A percentile compares a stretch with the other conserved stretches of the same genome.
These are phyloP conservation scores for Geum urbanum DNA, from an alignment of 306 rosid species.

Conservation along the genomic window DNA sequence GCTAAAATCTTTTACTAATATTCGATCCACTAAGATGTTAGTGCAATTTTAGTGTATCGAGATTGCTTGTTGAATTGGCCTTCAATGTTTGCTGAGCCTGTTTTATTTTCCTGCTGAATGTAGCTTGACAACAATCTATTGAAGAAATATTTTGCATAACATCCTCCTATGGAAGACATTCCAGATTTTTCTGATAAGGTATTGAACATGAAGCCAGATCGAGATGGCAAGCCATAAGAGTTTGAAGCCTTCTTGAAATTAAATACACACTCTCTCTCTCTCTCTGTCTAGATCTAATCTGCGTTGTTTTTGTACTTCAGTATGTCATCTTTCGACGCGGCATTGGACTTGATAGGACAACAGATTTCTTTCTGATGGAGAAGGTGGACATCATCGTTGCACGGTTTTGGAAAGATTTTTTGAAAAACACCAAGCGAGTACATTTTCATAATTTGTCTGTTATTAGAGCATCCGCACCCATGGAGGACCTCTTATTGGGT, in stretches of 20 bases:
- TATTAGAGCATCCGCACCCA: too few species aligned
- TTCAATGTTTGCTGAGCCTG: constrained; percentile 25
- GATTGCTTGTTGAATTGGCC: background rate
- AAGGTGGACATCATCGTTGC: constrained; percentile 85
- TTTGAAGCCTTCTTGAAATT: background rate
- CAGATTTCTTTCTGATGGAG: constrained; percentile 85
- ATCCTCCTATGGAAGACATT: constrained; percentile 49
- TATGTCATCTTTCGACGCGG: constrained; percentile 88
- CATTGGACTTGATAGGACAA: constrained; percentile 75
- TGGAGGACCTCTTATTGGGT: too few species aligned
- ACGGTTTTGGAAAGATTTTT: constrained; percentile 69
- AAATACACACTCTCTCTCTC: background rate
- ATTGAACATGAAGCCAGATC: constrained; percentile 2
- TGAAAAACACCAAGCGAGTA: constrained; percentile 55
- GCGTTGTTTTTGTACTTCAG: constrained; percentile 37
- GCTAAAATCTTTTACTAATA: background rate
- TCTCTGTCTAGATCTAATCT: background rate
- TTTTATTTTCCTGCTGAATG: constrained; percentile 27
- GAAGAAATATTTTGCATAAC: constrained; percentile 61
- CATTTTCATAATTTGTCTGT: background rate
- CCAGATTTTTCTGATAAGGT: constrained; percentile 91
- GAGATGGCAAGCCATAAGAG: background rate
- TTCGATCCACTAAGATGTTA: too few species aligned
- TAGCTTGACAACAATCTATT: constrained; percentile 85
- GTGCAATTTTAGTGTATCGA: background rate